A percentile compares a stretch with the other conserved stretches of the same genome.
phyloP scores from a whole-genome alignment of 495 filamentous ascomycete species.

The Penicillium cataractarum region DNA sequence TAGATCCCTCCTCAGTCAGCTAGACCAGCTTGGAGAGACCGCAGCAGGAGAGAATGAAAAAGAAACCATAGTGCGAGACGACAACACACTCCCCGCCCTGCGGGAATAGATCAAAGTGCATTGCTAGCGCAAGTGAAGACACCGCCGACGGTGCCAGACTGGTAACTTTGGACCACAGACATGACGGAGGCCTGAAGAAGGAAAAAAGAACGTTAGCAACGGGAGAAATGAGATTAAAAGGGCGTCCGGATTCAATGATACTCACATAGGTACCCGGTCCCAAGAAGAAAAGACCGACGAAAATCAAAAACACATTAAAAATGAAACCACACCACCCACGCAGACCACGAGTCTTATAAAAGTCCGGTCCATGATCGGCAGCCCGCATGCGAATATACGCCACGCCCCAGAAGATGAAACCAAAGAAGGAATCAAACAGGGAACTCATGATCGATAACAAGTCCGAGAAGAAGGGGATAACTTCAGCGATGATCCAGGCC shows the following conservation, averaged over 20 bases:
- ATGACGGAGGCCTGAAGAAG: constrained; percentile 56
- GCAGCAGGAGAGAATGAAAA: background rate
- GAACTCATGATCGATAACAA: constrained; percentile 85
- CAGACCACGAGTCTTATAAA: constrained; percentile 60
- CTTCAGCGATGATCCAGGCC: constrained; percentile 84
- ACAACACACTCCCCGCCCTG: constrained; percentile 12
- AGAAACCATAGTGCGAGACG: background rate
- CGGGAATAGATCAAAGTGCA: constrained; percentile 38
- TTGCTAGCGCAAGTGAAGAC: constrained; percentile 70
- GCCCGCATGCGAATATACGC: constrained; percentile 83
- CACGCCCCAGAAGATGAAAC: constrained; percentile 92
- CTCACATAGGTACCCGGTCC: constrained; percentile 79
- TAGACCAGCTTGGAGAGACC: background rate
- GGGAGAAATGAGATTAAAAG: background rate
- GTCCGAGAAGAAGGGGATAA: constrained; percentile 89
- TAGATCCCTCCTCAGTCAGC: constrained; percentile 2
- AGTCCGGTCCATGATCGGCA: constrained; percentile 65
- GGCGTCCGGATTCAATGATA: constrained; percentile 8
- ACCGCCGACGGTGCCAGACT: constrained; percentile 53
- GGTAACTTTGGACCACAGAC: constrained; percentile 65
- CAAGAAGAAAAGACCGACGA: constrained; percentile 75
- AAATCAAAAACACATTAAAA: constrained; percentile 70
- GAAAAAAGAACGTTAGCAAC: constrained; percentile 14
- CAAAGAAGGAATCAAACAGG: constrained; percentile 90
- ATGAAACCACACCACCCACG: constrained; percentile 63